Percentiles rank a stretch among this genome's conserved stretches.
Conservation (phyloP, 805 yeast genomes). For the Candida coquimbonensis region DNA sequence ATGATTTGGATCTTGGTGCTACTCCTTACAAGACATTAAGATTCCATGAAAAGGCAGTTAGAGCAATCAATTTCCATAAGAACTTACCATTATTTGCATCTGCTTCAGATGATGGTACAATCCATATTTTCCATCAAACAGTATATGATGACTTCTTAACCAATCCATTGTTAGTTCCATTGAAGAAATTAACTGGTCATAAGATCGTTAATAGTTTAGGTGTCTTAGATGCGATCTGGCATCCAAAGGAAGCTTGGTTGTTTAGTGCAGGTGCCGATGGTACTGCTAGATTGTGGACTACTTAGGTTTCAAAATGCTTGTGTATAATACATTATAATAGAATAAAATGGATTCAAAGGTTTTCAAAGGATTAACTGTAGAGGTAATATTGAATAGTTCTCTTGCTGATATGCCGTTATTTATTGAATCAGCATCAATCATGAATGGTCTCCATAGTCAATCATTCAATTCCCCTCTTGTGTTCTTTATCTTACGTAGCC, state of each 20-base stretch:
- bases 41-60: slow-evolving; percentile 91
- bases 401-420: no score
- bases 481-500: no score
- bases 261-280: slow-evolving; percentile 97
- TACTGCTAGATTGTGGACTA: slow-evolving; percentile 93
- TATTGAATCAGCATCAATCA: no score
- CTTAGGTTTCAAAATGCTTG: slow-evolving; percentile 29
- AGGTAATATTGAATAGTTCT: no score
- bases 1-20: slow-evolving; percentile 79
- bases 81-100: slow-evolving; percentile 88
- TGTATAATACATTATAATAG: background rate
- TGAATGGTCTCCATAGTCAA: no score
- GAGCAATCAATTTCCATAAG: slow-evolving; percentile 82
- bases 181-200: slow-evolving; percentile 91
- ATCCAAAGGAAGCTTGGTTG: slow-evolving; percentile 97
- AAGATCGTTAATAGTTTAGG: slow-evolving; percentile 74
- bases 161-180: slow-evolving; percentile 91
- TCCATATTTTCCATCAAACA: slow-evolving; percentile 93
- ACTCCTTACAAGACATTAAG: slow-evolving; percentile 94
- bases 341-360: no score
- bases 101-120: slow-evolving; percentile 88
- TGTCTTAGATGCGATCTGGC: slow-evolving; percentile 86
- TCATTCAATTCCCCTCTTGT: no score
- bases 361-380: no score
- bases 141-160: slow-evolving; percentile 94